phyloP scores from a whole-genome alignment of 176 grass and related monocot genomes.

The Triticum turgidum region DNA sequence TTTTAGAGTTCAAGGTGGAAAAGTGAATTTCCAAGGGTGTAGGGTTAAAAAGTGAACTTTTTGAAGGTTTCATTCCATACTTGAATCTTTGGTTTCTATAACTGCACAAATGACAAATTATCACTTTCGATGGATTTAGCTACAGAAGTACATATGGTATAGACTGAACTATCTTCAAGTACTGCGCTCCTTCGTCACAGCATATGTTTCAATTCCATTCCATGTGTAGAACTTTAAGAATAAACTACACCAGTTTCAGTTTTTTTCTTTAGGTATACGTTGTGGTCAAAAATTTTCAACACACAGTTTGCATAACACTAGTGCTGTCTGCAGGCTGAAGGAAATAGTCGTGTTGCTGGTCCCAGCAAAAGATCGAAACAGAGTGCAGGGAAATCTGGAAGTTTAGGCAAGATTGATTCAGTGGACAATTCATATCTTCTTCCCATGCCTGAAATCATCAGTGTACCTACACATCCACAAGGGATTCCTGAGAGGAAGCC shows the following conservation, averaged over 20 bases:
- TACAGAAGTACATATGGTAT: constrained; percentile 4
- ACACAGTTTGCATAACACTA: constrained; percentile 12
- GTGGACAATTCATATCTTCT: constrained; percentile 48
- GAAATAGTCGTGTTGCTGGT: constrained; percentile 14
- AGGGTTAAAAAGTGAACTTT: background rate
- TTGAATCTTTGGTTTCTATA: background rate
- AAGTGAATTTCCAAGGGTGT: background rate
- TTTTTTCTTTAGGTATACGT: background rate
- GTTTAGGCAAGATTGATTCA: constrained; percentile 33
- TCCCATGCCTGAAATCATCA: constrained; percentile 61
- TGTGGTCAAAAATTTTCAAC: background rate
- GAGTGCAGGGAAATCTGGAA: constrained; percentile 32
- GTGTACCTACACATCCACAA: constrained; percentile 42
- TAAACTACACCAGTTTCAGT: background rate
- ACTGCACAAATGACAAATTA: background rate
- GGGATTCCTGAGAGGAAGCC: constrained; percentile 43
- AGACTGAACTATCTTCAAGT: background rate
- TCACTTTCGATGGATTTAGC: background rate
- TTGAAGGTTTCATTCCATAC: background rate
- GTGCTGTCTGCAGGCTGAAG: constrained; percentile 38
- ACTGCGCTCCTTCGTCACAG: background rate
- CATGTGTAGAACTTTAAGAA: background rate
- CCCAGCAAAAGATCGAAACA: constrained; percentile 25
- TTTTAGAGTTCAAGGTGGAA: background rate
- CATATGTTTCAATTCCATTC: background rate